Percentiles rank a stretch among this genome's conserved stretches.
Evolutionary conservation across 2,329 filamentous ascomycete genomes (phyloP).

Genomic region (Ascocoryne sarcoides): DNA sequence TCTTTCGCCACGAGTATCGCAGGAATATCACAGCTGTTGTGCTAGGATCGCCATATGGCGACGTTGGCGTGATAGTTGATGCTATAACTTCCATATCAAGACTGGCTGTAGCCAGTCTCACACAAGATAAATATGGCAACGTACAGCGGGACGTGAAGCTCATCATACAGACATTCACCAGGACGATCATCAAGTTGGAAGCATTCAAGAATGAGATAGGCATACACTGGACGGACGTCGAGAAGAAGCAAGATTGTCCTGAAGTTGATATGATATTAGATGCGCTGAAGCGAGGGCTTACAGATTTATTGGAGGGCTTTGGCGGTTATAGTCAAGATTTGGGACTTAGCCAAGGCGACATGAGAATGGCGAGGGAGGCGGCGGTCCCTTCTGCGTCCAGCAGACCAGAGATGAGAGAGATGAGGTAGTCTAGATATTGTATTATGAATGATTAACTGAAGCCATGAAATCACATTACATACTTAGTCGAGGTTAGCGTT

Average conservation of each 20-base stretch:
- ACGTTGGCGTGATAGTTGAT: constrained; percentile 59
- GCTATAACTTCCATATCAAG: constrained; percentile 61
- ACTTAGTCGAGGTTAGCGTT: too few species aligned
- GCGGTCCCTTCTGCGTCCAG: constrained; percentile 7
- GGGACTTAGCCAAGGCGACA: constrained; percentile 59
- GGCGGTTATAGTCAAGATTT: constrained; percentile 65
- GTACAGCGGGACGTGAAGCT: constrained; percentile 73
- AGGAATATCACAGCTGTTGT: constrained; percentile 58
- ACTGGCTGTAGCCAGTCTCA: constrained; percentile 63
- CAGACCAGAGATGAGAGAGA: constrained; percentile 6
- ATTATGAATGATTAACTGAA: too few species aligned
- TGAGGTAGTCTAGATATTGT: too few species aligned
- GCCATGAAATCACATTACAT: too few species aligned
- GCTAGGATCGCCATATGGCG: constrained; percentile 64
- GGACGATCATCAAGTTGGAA: constrained; percentile 61
- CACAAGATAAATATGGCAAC: constrained; percentile 75
- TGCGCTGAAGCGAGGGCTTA: constrained; percentile 56
- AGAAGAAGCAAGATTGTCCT: constrained; percentile 39
- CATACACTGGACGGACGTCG: constrained; percentile 72
- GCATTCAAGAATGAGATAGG: constrained; percentile 50
- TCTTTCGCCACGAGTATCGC: constrained; percentile 63
- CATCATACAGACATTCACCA: constrained; percentile 66
- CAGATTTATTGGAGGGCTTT: constrained; percentile 60
- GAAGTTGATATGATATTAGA: constrained; percentile 66
- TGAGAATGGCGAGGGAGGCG: constrained; percentile 65